Percentiles rank a stretch among this genome's conserved stretches.
Conservation (phyloP, 2,329 filamentous ascomycete genomes). For the Nothophaeocryptopus gaeumannii region DNA sequence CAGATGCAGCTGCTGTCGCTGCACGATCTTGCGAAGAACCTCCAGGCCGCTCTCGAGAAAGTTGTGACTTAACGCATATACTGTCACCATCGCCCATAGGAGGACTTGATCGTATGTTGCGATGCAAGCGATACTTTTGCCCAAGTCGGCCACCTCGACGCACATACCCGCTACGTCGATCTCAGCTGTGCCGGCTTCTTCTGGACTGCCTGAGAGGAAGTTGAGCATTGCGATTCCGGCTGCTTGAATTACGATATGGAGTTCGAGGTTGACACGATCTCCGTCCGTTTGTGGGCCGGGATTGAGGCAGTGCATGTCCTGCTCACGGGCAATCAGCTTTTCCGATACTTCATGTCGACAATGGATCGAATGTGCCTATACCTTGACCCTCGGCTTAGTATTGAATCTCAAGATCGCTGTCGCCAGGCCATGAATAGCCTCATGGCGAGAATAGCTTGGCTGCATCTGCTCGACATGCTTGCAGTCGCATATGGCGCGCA, state of each 20-base stretch:
- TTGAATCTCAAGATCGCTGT: slow-evolving; percentile 11
- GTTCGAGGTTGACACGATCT: slow-evolving; percentile 15
- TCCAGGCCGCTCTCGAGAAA: slow-evolving; percentile 9
- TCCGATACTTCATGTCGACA: too few relatives aligned
- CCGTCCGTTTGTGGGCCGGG: slow-evolving; percentile 1
- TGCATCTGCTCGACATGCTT: slow-evolving; percentile 7
- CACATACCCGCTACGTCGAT: slow-evolving; percentile 16
- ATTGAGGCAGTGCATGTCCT: too few relatives aligned
- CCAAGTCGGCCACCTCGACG: slow-evolving; percentile 12
- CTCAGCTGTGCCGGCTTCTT: slow-evolving; percentile 8
- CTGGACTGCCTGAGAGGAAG: slow-evolving; percentile 4
- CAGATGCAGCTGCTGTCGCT: slow-evolving; percentile 7
- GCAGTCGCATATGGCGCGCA: slow-evolving; percentile 8
- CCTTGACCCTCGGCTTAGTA: neutral
- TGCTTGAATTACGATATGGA: slow-evolving; percentile 18
- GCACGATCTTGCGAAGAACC: neutral
- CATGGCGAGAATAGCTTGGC: neutral
- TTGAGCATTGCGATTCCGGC: slow-evolving; percentile 15
- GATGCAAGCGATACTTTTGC: slow-evolving; percentile 10
- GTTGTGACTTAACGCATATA: slow-evolving; percentile 11
- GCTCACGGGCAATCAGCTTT: too few relatives aligned
- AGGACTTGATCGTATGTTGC: slow-evolving; percentile 13
- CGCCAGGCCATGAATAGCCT: slow-evolving; percentile 6
- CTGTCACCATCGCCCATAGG: slow-evolving; percentile 17
- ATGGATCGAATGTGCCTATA: too few relatives aligned